Evolutionary conservation across 2,329 filamentous ascomycete species (phyloP).

Genomic region (Cercospora zeina): DNA sequence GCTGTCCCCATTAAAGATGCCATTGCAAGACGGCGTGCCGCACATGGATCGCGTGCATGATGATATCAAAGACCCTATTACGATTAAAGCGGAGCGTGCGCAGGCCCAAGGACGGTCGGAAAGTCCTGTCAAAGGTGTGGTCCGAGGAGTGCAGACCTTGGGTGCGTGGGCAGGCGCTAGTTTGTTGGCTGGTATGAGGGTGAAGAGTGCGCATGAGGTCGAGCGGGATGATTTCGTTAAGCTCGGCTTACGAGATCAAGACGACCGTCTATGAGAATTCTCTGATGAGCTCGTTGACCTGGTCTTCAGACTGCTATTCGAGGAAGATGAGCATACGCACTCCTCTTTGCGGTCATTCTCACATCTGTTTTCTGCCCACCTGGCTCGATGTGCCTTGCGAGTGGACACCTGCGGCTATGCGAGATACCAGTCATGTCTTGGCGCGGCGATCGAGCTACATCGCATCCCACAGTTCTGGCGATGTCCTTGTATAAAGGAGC

Average conservation of each 20-base stretch:
- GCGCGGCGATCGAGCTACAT: background rate
- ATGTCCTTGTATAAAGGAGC: background rate
- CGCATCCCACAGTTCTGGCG: background rate
- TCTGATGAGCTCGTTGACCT: background rate
- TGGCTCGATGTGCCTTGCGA: background rate
- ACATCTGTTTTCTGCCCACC: background rate
- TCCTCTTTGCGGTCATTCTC: background rate
- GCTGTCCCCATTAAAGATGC: conserved; percentile 30
- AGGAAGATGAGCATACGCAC: background rate
- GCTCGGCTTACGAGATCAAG: conserved; percentile 54
- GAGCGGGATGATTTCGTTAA: conserved; percentile 71
- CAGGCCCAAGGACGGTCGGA: conserved; percentile 46
- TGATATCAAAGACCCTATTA: conserved; percentile 49
- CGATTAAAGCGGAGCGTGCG: conserved; percentile 57
- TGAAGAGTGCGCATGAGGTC: conserved; percentile 67
- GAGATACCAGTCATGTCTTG: background rate
- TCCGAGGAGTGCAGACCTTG: conserved; percentile 68
- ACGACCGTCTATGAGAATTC: conserved; percentile 21
- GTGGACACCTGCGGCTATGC: background rate
- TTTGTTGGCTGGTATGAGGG: conserved; percentile 65
- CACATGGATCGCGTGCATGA: conserved; percentile 35
- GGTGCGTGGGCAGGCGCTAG: conserved; percentile 76
- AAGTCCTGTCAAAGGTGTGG: conserved; percentile 54
- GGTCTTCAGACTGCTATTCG: background rate
- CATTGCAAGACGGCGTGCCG: conserved; percentile 31